A percentile compares a stretch with the other conserved stretches of the same genome.
Evolutionary conservation across 352 stramenopile species (phyloP).

Genomic region (Pythium rishiriense): DNA sequence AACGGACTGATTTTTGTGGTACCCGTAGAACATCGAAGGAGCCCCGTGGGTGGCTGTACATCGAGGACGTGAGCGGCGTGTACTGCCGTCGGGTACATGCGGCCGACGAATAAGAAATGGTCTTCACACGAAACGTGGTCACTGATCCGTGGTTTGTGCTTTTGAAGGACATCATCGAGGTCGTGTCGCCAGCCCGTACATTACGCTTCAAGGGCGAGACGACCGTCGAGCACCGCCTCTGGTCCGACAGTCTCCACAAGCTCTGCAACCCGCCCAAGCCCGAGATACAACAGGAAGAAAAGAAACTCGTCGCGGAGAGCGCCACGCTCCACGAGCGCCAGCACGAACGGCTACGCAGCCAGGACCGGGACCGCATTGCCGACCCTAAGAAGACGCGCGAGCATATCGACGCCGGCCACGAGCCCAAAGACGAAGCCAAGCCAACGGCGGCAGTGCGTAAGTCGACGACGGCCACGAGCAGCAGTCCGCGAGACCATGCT

Average conservation of each 20-base stretch:
- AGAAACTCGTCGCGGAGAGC: slow-evolving; percentile 12
- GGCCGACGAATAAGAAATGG: background rate
- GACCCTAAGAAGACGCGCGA: slow-evolving; percentile 26
- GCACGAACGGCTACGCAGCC: slow-evolving; percentile 19
- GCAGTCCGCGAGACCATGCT: background rate
- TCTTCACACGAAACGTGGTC: too few species aligned
- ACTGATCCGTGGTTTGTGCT: too few species aligned
- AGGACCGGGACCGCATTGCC: slow-evolving; percentile 35
- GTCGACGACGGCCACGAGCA: background rate
- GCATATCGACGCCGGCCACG: slow-evolving; percentile 1
- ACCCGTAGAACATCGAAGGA: slow-evolving; percentile 76
- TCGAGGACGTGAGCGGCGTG: slow-evolving; percentile 74
- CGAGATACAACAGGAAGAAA: slow-evolving; percentile 15
- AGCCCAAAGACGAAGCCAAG: slow-evolving; percentile 10
- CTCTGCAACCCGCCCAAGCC: slow-evolving; percentile 52
- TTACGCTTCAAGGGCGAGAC: slow-evolving; percentile 83
- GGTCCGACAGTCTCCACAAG: slow-evolving; percentile 77
- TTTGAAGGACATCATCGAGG: slow-evolving; percentile 88
- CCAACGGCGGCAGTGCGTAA: background rate
- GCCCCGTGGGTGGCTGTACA: slow-evolving; percentile 73
- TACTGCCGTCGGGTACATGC: slow-evolving; percentile 66
- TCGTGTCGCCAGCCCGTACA: slow-evolving; percentile 70
- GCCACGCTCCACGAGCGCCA: slow-evolving; percentile 10
- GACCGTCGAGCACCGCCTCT: slow-evolving; percentile 70
- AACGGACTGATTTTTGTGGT: too few species aligned